These are phyloP conservation scores for Daldinia sp. DNA, from an alignment of 2,329 filamentous ascomycete species.

Conservation along the genomic window DNA sequence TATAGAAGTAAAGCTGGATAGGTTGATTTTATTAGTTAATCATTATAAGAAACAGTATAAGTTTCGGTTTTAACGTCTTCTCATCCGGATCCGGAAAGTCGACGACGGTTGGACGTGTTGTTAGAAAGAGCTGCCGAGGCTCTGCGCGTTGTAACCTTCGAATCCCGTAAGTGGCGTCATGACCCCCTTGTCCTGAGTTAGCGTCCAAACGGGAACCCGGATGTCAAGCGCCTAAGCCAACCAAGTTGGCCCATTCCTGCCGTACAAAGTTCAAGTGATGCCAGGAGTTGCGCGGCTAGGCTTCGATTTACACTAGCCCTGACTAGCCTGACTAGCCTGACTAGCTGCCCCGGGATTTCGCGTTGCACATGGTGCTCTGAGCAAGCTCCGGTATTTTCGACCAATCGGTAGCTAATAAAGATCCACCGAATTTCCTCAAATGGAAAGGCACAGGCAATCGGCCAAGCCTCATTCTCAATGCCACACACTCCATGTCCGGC, in stretches of 20 bases:
- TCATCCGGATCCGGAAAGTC: not conserved
- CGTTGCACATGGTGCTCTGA: not conserved
- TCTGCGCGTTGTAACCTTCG: conserved; percentile 3
- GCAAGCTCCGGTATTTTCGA: not conserved
- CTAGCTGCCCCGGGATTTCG: conserved; percentile 7
- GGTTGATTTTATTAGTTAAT: too few relatives aligned
- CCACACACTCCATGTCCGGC: not conserved
- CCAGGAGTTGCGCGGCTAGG: conserved; percentile 5
- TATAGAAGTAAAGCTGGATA: too few relatives aligned
- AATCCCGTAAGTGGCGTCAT: conserved; percentile 18
- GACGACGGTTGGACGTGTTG: not conserved
- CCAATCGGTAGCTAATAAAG: conserved; percentile 23
- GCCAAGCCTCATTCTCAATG: conserved; percentile 11
- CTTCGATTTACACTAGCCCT: too few relatives aligned
- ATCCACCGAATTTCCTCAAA: conserved; percentile 19
- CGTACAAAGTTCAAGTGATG: not conserved
- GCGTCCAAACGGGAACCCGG: conserved; percentile 20
- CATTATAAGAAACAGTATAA: not conserved
- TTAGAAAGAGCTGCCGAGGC: conserved; percentile 6
- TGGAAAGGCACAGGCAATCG: conserved; percentile 5
- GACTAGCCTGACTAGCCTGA: too few relatives aligned
- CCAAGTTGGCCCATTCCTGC: not conserved
- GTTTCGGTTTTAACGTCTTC: not conserved
- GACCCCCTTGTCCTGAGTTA: conserved; percentile 4
- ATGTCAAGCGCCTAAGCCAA: not conserved